phyloP scores from a whole-genome alignment of 441 rosid species.

The Macaranga tanarius region DNA sequence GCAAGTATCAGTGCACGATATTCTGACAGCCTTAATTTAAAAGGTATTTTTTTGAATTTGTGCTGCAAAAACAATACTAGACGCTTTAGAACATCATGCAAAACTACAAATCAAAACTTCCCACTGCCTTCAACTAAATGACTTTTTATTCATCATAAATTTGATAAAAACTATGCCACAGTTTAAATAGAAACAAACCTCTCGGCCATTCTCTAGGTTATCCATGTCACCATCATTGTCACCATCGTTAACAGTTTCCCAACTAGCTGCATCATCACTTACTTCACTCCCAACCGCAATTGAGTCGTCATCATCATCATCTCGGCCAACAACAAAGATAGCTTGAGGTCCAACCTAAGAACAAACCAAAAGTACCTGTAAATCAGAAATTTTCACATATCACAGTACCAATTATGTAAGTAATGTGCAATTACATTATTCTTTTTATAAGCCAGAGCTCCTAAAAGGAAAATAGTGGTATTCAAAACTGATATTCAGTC shows the following conservation, averaged over 20 bases:
- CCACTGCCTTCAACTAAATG: neutral
- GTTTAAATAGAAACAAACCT: constrained; percentile 60
- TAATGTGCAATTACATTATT: neutral
- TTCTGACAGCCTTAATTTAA: neutral
- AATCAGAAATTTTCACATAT: constrained; percentile 15
- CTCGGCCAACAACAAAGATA: constrained; percentile 92
- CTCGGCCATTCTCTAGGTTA: constrained; percentile 53
- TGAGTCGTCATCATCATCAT: constrained; percentile 79
- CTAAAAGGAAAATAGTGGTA: neutral
- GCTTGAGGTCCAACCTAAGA: constrained; percentile 98
- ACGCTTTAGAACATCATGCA: neutral
- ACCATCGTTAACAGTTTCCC: constrained; percentile 93
- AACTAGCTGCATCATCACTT: constrained; percentile 89
- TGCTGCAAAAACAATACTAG: constrained; percentile 1
- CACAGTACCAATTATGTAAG: neutral
- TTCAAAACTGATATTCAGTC: neutral
- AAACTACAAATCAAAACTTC: neutral
- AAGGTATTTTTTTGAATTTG: neutral
- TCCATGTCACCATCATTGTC: constrained; percentile 73
- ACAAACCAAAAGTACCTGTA: constrained; percentile 26
- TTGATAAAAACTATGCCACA: constrained; percentile 14
- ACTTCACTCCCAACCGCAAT: constrained; percentile 78
- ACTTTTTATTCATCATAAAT: constrained; percentile 6
- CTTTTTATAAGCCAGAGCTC: neutral
- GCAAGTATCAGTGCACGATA: neutral